Conservation (phyloP, 768 basidiomycete genomes). For the Suillus plorans region DNA sequence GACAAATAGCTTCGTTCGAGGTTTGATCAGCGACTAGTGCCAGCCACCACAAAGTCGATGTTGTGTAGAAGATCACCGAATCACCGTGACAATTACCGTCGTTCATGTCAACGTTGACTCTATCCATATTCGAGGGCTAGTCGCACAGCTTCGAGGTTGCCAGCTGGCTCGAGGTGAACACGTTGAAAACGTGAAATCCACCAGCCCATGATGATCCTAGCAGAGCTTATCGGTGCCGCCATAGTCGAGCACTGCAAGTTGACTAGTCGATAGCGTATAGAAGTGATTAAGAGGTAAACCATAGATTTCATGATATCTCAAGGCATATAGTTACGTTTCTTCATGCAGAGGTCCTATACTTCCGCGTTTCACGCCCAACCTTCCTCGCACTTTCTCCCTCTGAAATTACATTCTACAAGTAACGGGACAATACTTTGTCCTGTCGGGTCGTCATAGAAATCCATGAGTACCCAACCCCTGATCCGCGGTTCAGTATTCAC, state of each 20-base stretch:
- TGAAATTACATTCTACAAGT: constrained; percentile 77
- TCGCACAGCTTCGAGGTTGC: not conserved
- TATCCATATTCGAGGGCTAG: not conserved
- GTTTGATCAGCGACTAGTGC: not conserved
- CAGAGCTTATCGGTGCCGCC: not conserved
- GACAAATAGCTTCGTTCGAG: not conserved
- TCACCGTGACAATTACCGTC: not conserved
- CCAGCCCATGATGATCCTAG: not conserved
- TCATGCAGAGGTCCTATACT: not conserved
- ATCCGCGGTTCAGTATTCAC: constrained; percentile 39
- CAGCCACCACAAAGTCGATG: not conserved
- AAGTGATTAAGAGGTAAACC: not conserved
- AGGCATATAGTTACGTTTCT: no score
- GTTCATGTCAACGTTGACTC: no score
- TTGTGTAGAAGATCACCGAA: not conserved
- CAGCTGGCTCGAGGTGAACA: not conserved
- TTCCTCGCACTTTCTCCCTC: constrained; percentile 44
- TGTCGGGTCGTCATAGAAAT: constrained; percentile 64
- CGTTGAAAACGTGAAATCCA: constrained; percentile 2
- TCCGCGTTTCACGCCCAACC: constrained; percentile 33
- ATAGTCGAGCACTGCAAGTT: not conserved
- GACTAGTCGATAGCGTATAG: not conserved
- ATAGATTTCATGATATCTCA: not conserved
- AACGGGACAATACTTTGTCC: constrained; percentile 57
- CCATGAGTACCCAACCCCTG: constrained; percentile 75